Evolutionary conservation across 495 filamentous ascomycete species (phyloP), one percentile per base, ranked within the genome.

Genomic region (Aspergillus egyptiacus): DNA sequence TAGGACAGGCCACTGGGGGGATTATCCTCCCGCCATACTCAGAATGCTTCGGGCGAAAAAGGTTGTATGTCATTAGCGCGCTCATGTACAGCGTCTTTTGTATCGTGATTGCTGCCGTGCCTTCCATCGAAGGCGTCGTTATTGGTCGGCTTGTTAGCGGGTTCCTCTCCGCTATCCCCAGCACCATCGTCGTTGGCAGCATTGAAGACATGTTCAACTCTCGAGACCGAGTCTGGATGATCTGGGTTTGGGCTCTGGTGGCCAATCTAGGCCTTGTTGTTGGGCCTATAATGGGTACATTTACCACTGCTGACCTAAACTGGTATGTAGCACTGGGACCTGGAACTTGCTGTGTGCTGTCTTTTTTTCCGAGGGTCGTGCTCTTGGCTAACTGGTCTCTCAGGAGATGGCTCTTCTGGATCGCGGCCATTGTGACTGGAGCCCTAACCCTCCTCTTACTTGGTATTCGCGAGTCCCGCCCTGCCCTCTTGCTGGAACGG

Each of bases 161-260:
- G 0, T 46, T 74, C 6, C 55, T 75, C 17, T 77, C 75, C 0
- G 72, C 75, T 13, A 67, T 79, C 2, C 77, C 76, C 6, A 67
- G 71, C 0, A 71, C 74, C 11, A 68, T 80, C 1, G 68, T 76
- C 8, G 66, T 70, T 0, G 75, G 77, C 8, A 76, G 70, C 35
- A 71, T 80, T 42, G 75, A 79, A 48, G 75, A 78, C 45, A 69
- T 79, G 58, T 77, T 68, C 60, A 69, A 74, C 45, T 64, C 66
- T 3, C 60, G 61, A 50, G 63, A 58, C 20, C 64, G 76, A 6
- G 68, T 77, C 11, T 79, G 72, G 70, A 55, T 76, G 37, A 61
- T 79, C 14, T 76, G 69, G 49, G 50, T 63, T 6, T 79, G 74
- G 74, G 66, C 66, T 18, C 57, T 63, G 18, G 62, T 66, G 3